Percentiles rank a stretch among this genome's conserved stretches.
These are phyloP conservation scores for Rhizophagus sp. DNA, from an alignment of 192 early-diverging fungal species.

Conservation along the genomic window DNA sequence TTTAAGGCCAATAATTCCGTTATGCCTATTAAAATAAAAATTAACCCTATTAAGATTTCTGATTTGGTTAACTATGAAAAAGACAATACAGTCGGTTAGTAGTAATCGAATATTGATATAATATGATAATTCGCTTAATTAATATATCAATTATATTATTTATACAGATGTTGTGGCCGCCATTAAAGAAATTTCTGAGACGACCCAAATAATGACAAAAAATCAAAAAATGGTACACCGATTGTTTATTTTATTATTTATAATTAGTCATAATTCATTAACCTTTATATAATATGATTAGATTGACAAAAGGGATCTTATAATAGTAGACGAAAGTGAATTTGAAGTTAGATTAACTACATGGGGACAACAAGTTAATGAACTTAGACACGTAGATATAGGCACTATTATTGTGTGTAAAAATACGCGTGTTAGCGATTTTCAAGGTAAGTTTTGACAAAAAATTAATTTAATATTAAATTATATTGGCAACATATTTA, in stretches of 20 bases:
- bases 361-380: constrained; percentile 80
- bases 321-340: constrained; percentile 72
- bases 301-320: constrained; percentile 82
- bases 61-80: constrained; percentile 71
- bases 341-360: constrained; percentile 78
- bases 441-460: constrained; percentile 54
- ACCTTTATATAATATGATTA: constrained; percentile 31
- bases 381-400: constrained; percentile 54
- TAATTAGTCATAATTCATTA: neutral
- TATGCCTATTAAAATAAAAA: constrained; percentile 30
- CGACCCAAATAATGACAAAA: neutral
- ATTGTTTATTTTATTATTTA: neutral
- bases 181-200: neutral
- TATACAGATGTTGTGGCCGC: neutral
- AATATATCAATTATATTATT: neutral
- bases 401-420: constrained; percentile 79
- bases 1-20: neutral
- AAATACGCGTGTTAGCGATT: constrained; percentile 85
- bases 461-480: neutral
- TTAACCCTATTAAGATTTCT: constrained; percentile 69
- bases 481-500: constrained; percentile 13
- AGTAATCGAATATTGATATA: neutral
- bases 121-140: neutral
- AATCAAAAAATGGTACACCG: neutral
- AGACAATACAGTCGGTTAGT: constrained; percentile 61